A percentile compares a stretch with the other conserved stretches of the same genome.
These are phyloP conservation scores for Calocybe indica DNA, from an alignment of 768 basidiomycete species.

Conservation along the genomic window DNA sequence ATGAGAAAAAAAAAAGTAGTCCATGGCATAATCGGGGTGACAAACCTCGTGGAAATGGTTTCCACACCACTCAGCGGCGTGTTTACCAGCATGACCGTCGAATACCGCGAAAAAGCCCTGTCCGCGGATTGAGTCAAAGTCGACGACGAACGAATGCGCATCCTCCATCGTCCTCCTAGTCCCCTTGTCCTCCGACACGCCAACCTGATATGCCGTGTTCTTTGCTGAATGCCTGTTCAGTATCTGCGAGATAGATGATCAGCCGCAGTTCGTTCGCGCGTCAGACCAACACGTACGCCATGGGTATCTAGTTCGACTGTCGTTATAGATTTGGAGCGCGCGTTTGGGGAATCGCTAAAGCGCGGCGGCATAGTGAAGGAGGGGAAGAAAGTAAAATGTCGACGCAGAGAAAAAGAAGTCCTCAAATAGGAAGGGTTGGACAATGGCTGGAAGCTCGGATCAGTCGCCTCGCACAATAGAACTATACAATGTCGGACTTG, in stretches of 20 bases:
- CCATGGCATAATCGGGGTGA: conserved; percentile 1
- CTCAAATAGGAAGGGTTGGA: neutral
- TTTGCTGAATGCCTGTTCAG: conserved; percentile 72
- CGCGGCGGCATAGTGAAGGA: conserved; percentile 24
- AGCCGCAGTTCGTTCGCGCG: neutral
- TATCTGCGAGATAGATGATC: conserved; percentile 32
- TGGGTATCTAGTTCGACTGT: conserved; percentile 72
- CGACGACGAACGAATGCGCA: conserved; percentile 92
- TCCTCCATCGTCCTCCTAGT: conserved; percentile 95
- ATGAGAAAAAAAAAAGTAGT: neutral
- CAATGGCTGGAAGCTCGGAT: too few relatives aligned
- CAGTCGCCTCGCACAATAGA: too few relatives aligned
- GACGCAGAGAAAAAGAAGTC: neutral
- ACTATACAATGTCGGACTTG: too few relatives aligned
- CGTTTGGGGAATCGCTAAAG: conserved; percentile 64
- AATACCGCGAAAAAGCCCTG: conserved; percentile 99
- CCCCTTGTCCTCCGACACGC: conserved; percentile 81
- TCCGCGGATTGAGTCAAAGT: conserved; percentile 85
- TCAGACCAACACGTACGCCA: conserved; percentile 47
- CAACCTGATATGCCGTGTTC: conserved; percentile 63
- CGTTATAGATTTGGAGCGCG: conserved; percentile 77
- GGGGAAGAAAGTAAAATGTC: conserved; percentile 5
- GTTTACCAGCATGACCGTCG: conserved; percentile 97
- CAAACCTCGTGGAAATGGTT: conserved; percentile 88
- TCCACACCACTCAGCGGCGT: conserved; percentile 99